Evolutionary conservation across 352 stramenopile species (phyloP).

Genomic region (Phytopythium sindhum): DNA sequence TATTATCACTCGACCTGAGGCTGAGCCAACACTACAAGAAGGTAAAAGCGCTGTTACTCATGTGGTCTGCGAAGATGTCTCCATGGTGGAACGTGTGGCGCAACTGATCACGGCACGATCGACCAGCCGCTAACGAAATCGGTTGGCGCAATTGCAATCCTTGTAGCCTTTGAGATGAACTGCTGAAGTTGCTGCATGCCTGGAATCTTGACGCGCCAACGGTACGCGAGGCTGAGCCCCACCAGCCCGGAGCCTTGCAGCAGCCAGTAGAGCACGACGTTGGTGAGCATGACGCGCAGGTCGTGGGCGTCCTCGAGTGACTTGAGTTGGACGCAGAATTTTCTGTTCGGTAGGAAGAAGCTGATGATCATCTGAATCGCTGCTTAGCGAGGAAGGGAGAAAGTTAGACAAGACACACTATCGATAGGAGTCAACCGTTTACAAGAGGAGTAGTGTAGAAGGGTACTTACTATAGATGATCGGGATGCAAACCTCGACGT

Average conservation of each 20-base stretch:
- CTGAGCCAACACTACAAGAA: no score
- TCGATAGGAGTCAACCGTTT: neutral
- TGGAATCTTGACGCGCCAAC: neutral
- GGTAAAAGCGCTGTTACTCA: no score
- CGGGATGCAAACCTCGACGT: constrained; percentile 33
- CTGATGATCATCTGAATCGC: neutral
- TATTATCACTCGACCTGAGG: no score
- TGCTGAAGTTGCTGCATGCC: neutral
- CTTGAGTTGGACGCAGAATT: neutral
- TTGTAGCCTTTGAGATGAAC: no score
- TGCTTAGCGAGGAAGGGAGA: neutral
- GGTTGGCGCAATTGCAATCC: no score
- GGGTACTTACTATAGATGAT: constrained; percentile 31
- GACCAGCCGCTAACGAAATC: no score
- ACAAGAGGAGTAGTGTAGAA: neutral
- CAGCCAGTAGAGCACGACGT: constrained; percentile 2
- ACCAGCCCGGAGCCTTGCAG: no score
- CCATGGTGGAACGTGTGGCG: no score
- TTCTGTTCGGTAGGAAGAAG: neutral
- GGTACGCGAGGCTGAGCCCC: neutral
- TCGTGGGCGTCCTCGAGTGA: neutral
- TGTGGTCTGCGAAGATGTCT: no score
- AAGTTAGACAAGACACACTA: neutral
- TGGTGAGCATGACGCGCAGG: neutral
- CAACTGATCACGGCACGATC: no score